Evolutionary conservation across 306 rosid genomes (phyloP).

Genomic region (Datisca glomerata): DNA sequence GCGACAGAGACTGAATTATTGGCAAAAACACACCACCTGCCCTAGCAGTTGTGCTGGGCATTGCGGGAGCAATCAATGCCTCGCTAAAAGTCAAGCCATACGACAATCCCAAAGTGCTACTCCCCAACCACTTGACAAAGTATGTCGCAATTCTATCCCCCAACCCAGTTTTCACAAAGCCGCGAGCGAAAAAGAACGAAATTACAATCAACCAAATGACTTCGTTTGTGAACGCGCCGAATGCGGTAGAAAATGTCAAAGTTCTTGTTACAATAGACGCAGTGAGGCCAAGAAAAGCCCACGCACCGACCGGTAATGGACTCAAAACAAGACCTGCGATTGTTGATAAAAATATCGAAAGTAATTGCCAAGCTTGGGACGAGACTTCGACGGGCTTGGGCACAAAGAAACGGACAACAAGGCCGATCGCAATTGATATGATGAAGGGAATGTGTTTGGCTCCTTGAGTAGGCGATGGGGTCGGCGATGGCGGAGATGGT

Average conservation of each 20-base stretch:
- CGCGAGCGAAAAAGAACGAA: conserved; percentile 95
- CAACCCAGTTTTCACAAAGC: conserved; percentile 85
- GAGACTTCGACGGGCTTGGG: conserved; percentile 69
- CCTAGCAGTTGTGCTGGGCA: conserved; percentile 96
- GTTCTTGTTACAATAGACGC: conserved; percentile 51
- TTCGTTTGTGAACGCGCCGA: conserved; percentile 76
- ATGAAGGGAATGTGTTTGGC: conserved; percentile 52
- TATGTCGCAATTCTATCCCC: conserved; percentile 89
- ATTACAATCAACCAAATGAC: conserved; percentile 95
- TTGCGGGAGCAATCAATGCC: conserved; percentile 87
- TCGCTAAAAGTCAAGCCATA: conserved; percentile 85
- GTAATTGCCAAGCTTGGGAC: conserved; percentile 78
- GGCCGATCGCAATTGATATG: conserved; percentile 46
- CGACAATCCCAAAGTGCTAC: conserved; percentile 76
- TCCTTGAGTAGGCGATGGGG: conserved; percentile 27
- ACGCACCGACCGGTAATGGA: conserved; percentile 91
- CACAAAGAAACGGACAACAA: conserved; percentile 45
- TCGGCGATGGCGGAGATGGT: neutral
- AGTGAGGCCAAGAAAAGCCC: conserved; percentile 85
- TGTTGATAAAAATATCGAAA: conserved; percentile 74
- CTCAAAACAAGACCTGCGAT: conserved; percentile 79
- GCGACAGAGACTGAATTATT: conserved; percentile 67
- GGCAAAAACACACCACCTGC: conserved; percentile 98
- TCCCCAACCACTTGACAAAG: conserved; percentile 82
- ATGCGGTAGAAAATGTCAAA: conserved; percentile 53